Evolutionary conservation across 768 basidiomycete species (phyloP), one percentile per base, ranked within the genome.

Genomic region (Tricholoma sp.): DNA sequence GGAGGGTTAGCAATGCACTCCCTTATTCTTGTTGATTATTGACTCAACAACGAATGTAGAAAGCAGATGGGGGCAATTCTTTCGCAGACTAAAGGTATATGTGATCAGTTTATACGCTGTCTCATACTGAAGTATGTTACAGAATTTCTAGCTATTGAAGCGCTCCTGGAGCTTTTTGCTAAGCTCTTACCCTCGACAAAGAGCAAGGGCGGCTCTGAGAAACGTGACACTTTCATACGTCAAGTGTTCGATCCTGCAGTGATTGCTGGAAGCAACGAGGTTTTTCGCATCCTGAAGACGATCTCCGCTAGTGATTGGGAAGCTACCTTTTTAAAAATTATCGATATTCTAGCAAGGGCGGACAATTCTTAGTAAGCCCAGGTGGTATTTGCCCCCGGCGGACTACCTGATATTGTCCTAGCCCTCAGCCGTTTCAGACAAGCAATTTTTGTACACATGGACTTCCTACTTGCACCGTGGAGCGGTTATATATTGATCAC

Each of bases 391-490:
- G 20, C 18, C 44, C 6, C 44, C 48, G 13, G 37, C 53, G 15
- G 42, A 56, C 50, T 28, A 52, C 31, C 55, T 58, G 24, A 52
- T 29, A 8, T 54, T 52, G 1, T 10, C 39, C 6, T 50, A 88
- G 86, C 59, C 85, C 86, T 10, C 86, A 88, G 56, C 80, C 83
- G 10, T 85, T 87, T 59, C 66, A 72, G 36, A 68, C 77, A 13
- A 65, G 67, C 10, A 66, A 74, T 44, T 72, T 85, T 56, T 57
- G 61, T 8, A 65, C 78, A 9, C 72, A 73, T 54, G 74, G 52
- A 42, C 56, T 54, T 3, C 47, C 63, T 36, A 61, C 72, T 39
- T 73, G 74, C 50, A 63, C 66, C 2, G 65, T 75, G 0, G 79
- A 81, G 55, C 72, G 78, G 29, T 59, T 87, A 48, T 81, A 80